Percentiles rank a stretch among this genome's conserved stretches.
These are phyloP conservation scores for Camellia oleifera DNA, from an alignment of 179 eudicot genomes.

Conservation along the genomic window DNA sequence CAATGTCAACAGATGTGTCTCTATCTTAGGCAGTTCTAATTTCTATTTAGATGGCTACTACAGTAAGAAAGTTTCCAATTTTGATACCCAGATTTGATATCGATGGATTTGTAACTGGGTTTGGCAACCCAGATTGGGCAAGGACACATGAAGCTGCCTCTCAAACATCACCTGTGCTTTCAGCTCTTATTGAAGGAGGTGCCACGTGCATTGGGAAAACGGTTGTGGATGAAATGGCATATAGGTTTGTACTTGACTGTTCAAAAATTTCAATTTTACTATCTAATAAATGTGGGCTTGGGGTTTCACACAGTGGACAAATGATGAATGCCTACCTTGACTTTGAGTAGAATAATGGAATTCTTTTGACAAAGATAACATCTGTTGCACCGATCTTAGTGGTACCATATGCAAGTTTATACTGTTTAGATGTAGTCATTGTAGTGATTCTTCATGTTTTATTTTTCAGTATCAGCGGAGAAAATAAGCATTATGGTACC, in stretches of 20 bases:
- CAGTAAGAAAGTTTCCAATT: neutral
- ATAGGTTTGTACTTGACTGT: constrained; percentile 45
- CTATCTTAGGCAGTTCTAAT: neutral
- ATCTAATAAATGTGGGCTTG: neutral
- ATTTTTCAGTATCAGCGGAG: constrained; percentile 74
- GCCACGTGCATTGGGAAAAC: constrained; percentile 93
- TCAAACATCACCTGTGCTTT: constrained; percentile 67
- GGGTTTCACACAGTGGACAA: neutral
- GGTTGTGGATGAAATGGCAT: constrained; percentile 86
- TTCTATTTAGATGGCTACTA: neutral
- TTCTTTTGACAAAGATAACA: neutral
- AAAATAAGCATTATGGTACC: constrained; percentile 77
- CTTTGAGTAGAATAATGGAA: neutral
- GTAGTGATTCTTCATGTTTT: constrained; percentile 7
- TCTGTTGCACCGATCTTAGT: neutral
- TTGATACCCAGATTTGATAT: constrained; percentile 65
- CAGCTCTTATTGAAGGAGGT: constrained; percentile 87
- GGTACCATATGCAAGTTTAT: neutral
- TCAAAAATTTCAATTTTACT: neutral
- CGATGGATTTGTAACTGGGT: constrained; percentile 79
- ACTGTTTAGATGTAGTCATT: constrained; percentile 5
- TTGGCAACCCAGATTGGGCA: constrained; percentile 91
- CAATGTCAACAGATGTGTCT: neutral
- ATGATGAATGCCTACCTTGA: neutral
- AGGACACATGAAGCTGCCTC: constrained; percentile 83